Evolutionary conservation across 208 protist species (phyloP), one percentile per base, ranked within the genome.

Genomic region (Phytomonas francai): DNA sequence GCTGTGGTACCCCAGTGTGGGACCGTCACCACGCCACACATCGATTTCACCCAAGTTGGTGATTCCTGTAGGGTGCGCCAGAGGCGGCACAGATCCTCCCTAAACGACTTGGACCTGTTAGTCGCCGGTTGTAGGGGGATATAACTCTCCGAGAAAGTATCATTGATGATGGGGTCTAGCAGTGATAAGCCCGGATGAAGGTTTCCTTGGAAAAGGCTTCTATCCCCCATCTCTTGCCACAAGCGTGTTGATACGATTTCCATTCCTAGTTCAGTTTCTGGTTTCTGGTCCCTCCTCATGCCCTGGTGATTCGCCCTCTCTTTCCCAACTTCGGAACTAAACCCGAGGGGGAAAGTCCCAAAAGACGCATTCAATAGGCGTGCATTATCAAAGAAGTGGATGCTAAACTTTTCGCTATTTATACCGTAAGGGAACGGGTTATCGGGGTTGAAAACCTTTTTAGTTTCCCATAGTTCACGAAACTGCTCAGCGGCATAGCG

Each of bases 341-440:
- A 63, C 14, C 64, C 72, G 59, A 74, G 78, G 62, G 65, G 74
- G 51, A 63, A 75, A 19, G 83, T 70, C 56, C 66, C 78, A 39
- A 90, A 81, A 34, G 70, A 65, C 16, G 87, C 81, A 5, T 59
- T 31, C 45, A 80, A 72, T 31, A 71, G 70, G 27, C 69, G 67
- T 0, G 65, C 69, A 31, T 88, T 76, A 34, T 73, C 65, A 22
- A 89, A 65, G 31, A 80, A 58, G 42, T 67, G 63, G 49, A 79
- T 56, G 12, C 89, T 61, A n/a, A 56, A 61, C 0, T 33, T 60
- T 56, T 80, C 76, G n/a, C 76, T 76, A 7, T 57, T 63, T 58
- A 92, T 61, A 14, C 81, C 87, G 70, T 84, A 92, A 19, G 71
- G 65, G 7, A 77, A 77, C 51, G 89, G 80, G 9, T 66, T 73